Conservation (phyloP, 805 yeast genomes). For the Zygotorulaspora sp. region DNA sequence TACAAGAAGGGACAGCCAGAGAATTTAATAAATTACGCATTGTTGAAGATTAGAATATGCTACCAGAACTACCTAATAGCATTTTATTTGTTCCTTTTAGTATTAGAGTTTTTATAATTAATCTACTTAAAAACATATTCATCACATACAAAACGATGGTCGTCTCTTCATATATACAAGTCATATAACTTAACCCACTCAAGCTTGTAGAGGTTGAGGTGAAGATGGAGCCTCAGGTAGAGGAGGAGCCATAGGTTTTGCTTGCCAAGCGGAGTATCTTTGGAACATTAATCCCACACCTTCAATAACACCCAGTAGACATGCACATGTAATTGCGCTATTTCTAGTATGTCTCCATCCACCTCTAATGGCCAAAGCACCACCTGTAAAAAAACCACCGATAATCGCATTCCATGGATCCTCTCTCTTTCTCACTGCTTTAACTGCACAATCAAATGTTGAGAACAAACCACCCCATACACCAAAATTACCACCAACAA, state of each 20-base stretch:
- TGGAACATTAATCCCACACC: slow-evolving; percentile 97
- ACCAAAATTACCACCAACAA: slow-evolving; percentile 98
- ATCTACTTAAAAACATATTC: slow-evolving; percentile 1
- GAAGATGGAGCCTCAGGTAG: slow-evolving; percentile 40
- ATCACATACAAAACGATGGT: slow-evolving; percentile 1
- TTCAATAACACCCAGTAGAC: slow-evolving; percentile 92
- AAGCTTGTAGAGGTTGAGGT: slow-evolving; percentile 37
- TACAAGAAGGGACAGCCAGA: slow-evolving; percentile 21
- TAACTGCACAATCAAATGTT: slow-evolving; percentile 90
- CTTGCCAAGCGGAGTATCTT: slow-evolving; percentile 80
- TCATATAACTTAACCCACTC: slow-evolving; percentile 11
- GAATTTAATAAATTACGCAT: slow-evolving; percentile 22
- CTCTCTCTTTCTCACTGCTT: slow-evolving; percentile 93
- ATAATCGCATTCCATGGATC: slow-evolving; percentile 98
- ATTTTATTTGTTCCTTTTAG: not conserved
- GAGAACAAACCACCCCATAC: slow-evolving; percentile 99
- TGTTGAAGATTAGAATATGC: slow-evolving; percentile 12
- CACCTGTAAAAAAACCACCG: slow-evolving; percentile 98
- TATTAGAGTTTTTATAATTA: not conserved
- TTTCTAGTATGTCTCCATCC: slow-evolving; percentile 97
- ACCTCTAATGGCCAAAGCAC: slow-evolving; percentile 96
- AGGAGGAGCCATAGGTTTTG: slow-evolving; percentile 64
- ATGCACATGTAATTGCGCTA: slow-evolving; percentile 96
- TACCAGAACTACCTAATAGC: not conserved
- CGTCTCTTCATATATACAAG: slow-evolving; percentile 13